Base-by-base conservation (phyloP, 176 grass and related monocot genomes). In the Raddia distichophylla region DNA sequence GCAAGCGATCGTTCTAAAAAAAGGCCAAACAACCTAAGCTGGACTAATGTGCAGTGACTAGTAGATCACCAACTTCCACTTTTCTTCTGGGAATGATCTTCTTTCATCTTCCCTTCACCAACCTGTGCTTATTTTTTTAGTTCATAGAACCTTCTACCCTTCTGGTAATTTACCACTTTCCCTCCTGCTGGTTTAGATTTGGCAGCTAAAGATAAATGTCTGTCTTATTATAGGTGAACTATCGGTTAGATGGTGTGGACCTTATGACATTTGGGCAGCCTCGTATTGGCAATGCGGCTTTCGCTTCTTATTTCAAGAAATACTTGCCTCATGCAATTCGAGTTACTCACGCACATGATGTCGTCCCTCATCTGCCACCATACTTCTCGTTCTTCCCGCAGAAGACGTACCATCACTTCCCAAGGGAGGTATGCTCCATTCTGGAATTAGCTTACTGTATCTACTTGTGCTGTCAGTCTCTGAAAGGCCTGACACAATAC, bases 371-470 rank as follows among this genome's bases (percentile, higher is more conserved):
- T 58, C 81, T 99, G 48, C 96, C 96, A 59, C 96, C 96, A 13
- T 95, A 93, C 61, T 99, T 91, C 65, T 42, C 82, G 27, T 87
- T 88, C 85, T 99, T 99, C 43, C 88, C 91, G 0, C 75, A 93
- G 55, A 99, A 93, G 75, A 95, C 96, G 33, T 99, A 96, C 69
- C 97, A 99, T 80, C 97, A 96, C 83, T 96, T 99, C 68, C 85
- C 97, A 67, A 86, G 80, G 78, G 97, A 99, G 93, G 97, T 95
- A 91, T 19, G 65, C 40, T 62, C 64, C 66, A 73, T 46, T 14
- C 58, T 71, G 10, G n/a, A 46, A 5, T 22, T 48, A 3, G 4
- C 65, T n/a, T 37, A 49, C 19, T 53, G 13, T 32, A 4, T 16
- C 60, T 37, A 53, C 69, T 67, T 68, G 3, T 46, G 9, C 17